Evolutionary conservation across 2,329 filamentous ascomycete species (phyloP).

Genomic region (Bipolaris bicolor): DNA sequence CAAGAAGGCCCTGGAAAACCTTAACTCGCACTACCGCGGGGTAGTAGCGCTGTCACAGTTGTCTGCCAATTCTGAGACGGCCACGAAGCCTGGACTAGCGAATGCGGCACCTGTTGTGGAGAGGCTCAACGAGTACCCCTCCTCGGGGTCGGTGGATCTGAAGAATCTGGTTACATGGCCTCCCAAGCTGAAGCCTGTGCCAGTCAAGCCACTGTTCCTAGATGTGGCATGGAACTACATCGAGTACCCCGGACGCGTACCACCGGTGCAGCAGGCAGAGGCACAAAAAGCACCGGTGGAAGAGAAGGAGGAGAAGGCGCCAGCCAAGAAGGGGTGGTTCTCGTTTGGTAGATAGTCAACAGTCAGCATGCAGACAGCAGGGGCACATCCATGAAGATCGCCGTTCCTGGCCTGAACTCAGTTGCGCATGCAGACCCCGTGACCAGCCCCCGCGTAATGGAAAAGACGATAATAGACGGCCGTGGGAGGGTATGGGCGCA

Average conservation of each 20-base stretch:
- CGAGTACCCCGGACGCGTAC: constrained; percentile 74
- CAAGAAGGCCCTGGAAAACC: constrained; percentile 66
- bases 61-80: constrained; percentile 55
- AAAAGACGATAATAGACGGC: background rate
- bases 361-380: constrained; percentile 1
- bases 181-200: constrained; percentile 79
- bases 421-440: background rate
- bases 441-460: background rate
- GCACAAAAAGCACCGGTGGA: constrained; percentile 34
- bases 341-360: constrained; percentile 54
- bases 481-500: background rate
- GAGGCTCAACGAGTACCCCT: constrained; percentile 75
- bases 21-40: constrained; percentile 81
- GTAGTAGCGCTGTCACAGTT: constrained; percentile 81
- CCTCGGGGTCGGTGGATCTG: constrained; percentile 70
- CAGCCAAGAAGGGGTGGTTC: constrained; percentile 59
- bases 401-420: constrained; percentile 11
- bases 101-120: constrained; percentile 71
- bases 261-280: constrained; percentile 38
- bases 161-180: constrained; percentile 85
- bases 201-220: constrained; percentile 93
- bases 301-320: constrained; percentile 44
- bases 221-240: constrained; percentile 99
- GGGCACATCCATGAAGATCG: constrained; percentile 9
- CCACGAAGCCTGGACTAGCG: constrained; percentile 53